A percentile compares a stretch with the other conserved stretches of the same genome.
phyloP scores from a whole-genome alignment of 2,329 filamentous ascomycete genomes.

The Pyrenochaeta sp. region DNA sequence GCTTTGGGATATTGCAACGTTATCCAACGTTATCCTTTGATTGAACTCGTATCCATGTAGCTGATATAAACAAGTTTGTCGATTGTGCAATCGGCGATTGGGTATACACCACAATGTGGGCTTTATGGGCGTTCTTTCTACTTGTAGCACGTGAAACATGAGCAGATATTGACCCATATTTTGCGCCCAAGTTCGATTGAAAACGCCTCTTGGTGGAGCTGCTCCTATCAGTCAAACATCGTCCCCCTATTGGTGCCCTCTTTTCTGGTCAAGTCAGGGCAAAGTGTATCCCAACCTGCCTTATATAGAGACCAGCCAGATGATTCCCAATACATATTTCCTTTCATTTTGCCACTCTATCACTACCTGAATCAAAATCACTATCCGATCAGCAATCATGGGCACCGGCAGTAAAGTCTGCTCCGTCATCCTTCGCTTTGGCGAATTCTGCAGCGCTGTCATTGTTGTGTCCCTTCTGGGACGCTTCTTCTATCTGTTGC shows the following conservation, averaged over 20 bases:
- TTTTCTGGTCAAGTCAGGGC: neutral
- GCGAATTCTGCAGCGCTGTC: constrained; percentile 10
- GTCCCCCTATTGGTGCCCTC: neutral
- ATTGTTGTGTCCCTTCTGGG: constrained; percentile 15
- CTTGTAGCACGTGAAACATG: neutral
- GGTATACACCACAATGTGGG: neutral
- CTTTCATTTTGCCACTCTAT: neutral
- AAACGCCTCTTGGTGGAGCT: neutral
- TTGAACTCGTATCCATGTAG: neutral
- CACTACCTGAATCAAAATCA: neutral
- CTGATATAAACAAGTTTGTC: neutral
- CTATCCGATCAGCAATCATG: constrained; percentile 4
- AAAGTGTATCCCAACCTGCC: neutral
- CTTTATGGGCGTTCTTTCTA: neutral
- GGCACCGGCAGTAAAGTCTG: constrained; percentile 11
- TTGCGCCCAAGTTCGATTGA: neutral
- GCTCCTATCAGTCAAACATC: neutral
- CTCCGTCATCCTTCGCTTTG: constrained; percentile 13
- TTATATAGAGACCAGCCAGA: neutral
- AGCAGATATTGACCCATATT: neutral
- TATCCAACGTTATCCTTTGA: neutral
- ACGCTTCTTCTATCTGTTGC: constrained; percentile 14
- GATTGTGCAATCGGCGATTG: neutral
- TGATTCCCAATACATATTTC: neutral
- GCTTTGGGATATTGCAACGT: neutral